Base-by-base conservation (phyloP, 1,284 basidiomycete species). In the Chalciporus sp. region DNA sequence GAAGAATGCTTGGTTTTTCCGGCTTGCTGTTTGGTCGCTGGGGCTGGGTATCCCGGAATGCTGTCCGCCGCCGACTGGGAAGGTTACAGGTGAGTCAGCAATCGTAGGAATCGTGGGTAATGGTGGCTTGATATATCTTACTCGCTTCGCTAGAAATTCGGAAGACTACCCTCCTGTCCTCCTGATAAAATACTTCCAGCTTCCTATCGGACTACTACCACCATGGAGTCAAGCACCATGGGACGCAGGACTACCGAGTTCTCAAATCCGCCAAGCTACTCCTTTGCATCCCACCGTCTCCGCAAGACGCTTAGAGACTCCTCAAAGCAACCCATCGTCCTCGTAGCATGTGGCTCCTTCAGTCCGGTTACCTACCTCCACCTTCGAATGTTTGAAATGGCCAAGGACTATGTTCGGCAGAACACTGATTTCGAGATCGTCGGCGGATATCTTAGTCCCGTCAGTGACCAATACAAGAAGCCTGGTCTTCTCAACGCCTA, bases 321-420 rank as follows among this genome's bases (percentile, higher is more conserved):
- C 7, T 74, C 74, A 27, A 91, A 88, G 71, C 81, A 82, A 23
- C 89, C 89, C 19, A 74, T 92, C 61, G 87, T 90, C 51, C 81
- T 91, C 59, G 86, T 92, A 53, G 88, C 86, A 54, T 91, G 88
- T 62, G 89, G 88, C 39, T 91, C 88, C 58, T 91, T 91, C 79
- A 90, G 85, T 68, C 88, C 88, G 16, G 83, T 92, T 58, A 92
- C 89, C 17, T 92, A 89, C 63, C 84, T 92, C 53, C 88, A 89
- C 67, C 86, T 93, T 37, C 90, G 95, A 55, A 97, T 98, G 92
- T 98, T 97, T 73, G 95, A 97, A 72, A 97, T 98, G 95, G 95
- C 95, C 53, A 92, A 90, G 74, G 95, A 98, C 76, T 95, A 94
- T 66, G 85, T 94, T 55, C 83, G 94, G 50, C 95, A 97, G 68